Conservation (phyloP, 768 basidiomycete species). For the Lactifluus subvellereus region DNA sequence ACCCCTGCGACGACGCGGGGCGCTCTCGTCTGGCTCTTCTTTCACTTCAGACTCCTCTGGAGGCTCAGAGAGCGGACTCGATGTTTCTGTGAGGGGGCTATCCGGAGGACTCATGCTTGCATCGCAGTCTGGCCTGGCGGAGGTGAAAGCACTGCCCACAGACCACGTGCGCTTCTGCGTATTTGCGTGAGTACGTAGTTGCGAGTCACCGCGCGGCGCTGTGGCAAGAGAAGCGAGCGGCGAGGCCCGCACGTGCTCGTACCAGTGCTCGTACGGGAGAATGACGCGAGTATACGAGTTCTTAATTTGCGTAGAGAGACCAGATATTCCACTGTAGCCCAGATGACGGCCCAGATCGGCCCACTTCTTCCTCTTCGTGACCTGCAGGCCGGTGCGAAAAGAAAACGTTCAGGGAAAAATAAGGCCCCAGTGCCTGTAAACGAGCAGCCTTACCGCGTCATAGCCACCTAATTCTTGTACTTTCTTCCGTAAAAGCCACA, state of each 20-base stretch:
- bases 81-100: slow-evolving; percentile 71
- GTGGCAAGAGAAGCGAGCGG: slow-evolving; percentile 37
- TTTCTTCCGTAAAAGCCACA: slow-evolving; percentile 90
- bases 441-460: slow-evolving; percentile 56
- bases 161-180: slow-evolving; percentile 40
- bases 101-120: slow-evolving; percentile 49
- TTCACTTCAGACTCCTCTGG: slow-evolving; percentile 69
- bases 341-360: slow-evolving; percentile 74
- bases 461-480: slow-evolving; percentile 87
- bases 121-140: slow-evolving; percentile 22
- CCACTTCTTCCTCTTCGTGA: slow-evolving; percentile 83
- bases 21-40: slow-evolving; percentile 43
- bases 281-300: slow-evolving; percentile 88
- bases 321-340: slow-evolving; percentile 77
- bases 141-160: slow-evolving; percentile 32
- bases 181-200: slow-evolving; percentile 47
- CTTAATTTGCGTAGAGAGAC: slow-evolving; percentile 83
- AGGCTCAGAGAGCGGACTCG: slow-evolving; percentile 73
- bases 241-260: slow-evolving; percentile 64
- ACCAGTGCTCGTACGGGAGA: slow-evolving; percentile 93
- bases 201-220: slow-evolving; percentile 30
- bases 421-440: neutral
- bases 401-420: neutral
- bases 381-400: slow-evolving; percentile 41
- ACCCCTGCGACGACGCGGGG: slow-evolving; percentile 44